These are phyloP conservation scores for Penicillium macrosclerotiorum DNA, from an alignment of 495 filamentous ascomycete species.

Conservation along the genomic window DNA sequence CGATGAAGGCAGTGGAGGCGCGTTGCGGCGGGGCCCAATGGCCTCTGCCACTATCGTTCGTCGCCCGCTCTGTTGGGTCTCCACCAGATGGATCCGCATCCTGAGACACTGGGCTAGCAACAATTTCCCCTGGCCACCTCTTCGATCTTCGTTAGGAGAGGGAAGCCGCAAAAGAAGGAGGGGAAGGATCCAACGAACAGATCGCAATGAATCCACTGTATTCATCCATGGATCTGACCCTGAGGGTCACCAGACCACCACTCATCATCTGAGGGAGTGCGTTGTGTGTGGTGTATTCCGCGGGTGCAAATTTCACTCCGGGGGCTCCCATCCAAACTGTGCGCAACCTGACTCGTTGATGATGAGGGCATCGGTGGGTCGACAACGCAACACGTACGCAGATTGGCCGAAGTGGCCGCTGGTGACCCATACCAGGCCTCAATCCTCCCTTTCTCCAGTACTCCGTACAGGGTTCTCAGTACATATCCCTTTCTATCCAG, in stretches of 20 bases:
- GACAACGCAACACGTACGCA: constrained; percentile 14
- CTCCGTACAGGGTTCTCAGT: no score
- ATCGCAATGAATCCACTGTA: no score
- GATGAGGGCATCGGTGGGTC: constrained; percentile 19
- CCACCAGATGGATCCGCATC: constrained; percentile 17
- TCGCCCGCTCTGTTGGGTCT: constrained; percentile 13
- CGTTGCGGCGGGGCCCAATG: constrained; percentile 4
- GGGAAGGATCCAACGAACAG: no score
- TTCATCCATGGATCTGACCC: neutral
- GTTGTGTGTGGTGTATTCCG: neutral
- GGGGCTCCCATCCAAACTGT: constrained; percentile 4
- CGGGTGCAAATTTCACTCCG: constrained; percentile 9
- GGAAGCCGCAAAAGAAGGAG: neutral
- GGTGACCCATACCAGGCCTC: constrained; percentile 16
- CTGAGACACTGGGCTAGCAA: constrained; percentile 11
- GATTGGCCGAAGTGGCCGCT: constrained; percentile 14
- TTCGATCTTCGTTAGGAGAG: no score
- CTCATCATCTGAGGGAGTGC: neutral
- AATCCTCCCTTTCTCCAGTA: neutral
- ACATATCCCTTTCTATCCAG: constrained; percentile 8
- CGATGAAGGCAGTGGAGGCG: constrained; percentile 14
- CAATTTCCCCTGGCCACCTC: constrained; percentile 11
- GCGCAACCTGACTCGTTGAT: constrained; percentile 20
- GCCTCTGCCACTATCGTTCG: constrained; percentile 15
- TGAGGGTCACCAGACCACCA: neutral